Evolutionary conservation across 2,329 filamentous ascomycete genomes (phyloP), one percentile per base, ranked within the genome.

Genomic region (Aspergillus sp.): DNA sequence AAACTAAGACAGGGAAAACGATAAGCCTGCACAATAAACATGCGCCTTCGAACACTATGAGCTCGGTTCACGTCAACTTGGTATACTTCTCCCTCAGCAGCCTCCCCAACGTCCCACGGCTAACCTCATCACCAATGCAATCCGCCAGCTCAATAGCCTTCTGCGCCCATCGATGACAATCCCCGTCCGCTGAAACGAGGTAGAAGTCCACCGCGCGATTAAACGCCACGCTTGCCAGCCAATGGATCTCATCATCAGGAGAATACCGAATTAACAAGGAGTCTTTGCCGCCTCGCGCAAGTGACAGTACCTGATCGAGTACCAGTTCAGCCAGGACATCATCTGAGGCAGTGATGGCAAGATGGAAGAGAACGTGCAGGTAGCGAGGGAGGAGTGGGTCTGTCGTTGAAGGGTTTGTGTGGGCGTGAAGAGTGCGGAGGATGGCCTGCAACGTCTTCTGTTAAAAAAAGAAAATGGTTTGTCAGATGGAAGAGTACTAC

Each of bases 311-410:
- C 52, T 72, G 67, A n/a, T 70, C 64, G 19, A 73, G 61, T 14
- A 73, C 58, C 2, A 52, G 61, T 47, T 72, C 66, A 8, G 72
- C 67, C n/a, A 67, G 57, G 7, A 50, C n/a, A 32, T 61, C 49
- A 19, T 64, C 63, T 4, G 50, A 47, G 9, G 52, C 51, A 71
- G 58, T 80, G 75, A 47, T 73, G 71, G 87, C 80, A 1, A 84
- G 76, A 55, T 88, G 86, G 58, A 93, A 88, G 2, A 94, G 76
- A 60, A 88, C 91, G 1, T 89, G 83, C 43, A 93, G 81, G 75
- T 94, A 95, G 61, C 87, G 87, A 7, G 88, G 82, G 1, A 95
- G 75, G 60, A 83, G 85, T 1, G 68, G 65, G 4, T 77, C 76
- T 55, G 53, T 52, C 10, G 54, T 33, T 11, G 48, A 2, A 2